A percentile compares a stretch with the other conserved stretches of the same genome.
phyloP scores from a whole-genome alignment of 2,329 filamentous ascomycete genomes.

The Sclerotinia subarctica region DNA sequence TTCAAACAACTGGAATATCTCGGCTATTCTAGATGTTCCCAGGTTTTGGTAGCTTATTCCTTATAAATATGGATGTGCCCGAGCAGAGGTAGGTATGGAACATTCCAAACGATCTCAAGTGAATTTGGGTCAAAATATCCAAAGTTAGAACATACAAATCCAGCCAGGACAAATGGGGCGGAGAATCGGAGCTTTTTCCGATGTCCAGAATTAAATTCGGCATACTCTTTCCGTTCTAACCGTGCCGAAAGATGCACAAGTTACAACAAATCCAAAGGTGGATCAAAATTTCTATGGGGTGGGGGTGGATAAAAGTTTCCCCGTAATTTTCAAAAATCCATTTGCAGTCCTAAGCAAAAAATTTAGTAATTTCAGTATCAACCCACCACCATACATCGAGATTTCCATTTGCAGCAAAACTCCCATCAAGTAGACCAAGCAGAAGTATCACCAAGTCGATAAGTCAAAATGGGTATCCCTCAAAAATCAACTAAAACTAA shows the following conservation, averaged over 20 bases:
- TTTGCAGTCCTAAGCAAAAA: not conserved
- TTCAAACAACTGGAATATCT: not conserved
- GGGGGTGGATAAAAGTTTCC: not conserved
- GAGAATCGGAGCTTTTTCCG: not conserved
- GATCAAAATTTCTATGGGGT: not conserved
- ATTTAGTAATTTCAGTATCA: not conserved
- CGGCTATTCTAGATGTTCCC: not conserved
- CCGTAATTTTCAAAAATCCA: not conserved
- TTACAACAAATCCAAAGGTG: not conserved
- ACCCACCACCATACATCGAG: not conserved
- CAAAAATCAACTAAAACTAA: constrained; percentile 68
- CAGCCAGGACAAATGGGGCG: not conserved
- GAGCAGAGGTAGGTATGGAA: not conserved
- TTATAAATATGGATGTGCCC: not conserved
- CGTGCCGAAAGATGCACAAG: constrained; percentile 3
- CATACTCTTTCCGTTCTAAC: not conserved
- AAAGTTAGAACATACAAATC: not conserved
- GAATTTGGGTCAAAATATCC: not conserved
- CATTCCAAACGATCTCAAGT: not conserved
- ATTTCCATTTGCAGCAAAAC: constrained; percentile 6
- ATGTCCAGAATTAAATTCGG: not conserved
- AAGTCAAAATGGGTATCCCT: constrained; percentile 59
- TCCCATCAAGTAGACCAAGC: not conserved
- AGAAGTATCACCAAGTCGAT: not conserved
- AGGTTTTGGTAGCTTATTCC: not conserved